These are phyloP conservation scores for Takashimella koratensis DNA, from an alignment of 1,284 basidiomycete species.

Conservation along the genomic window DNA sequence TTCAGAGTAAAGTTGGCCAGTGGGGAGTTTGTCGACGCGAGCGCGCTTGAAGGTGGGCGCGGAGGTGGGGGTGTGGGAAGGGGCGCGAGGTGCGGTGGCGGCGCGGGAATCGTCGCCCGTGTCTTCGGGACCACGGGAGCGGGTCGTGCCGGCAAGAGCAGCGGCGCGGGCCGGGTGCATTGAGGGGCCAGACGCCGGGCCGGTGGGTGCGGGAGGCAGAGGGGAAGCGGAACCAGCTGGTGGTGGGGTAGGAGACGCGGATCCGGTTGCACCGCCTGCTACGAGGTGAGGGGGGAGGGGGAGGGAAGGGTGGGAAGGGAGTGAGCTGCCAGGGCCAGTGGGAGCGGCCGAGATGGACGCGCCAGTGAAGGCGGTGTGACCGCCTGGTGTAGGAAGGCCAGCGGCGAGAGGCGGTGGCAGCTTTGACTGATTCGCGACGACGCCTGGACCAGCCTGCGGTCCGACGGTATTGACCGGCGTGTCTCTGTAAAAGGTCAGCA, in stretches of 20 bases:
- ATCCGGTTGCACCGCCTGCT: not conserved
- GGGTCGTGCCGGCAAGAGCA: constrained; percentile 33
- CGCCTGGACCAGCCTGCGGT: constrained; percentile 30
- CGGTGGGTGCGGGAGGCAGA: constrained; percentile 53
- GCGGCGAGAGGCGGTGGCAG: constrained; percentile 34
- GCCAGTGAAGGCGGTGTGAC: constrained; percentile 35
- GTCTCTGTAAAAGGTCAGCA: not conserved
- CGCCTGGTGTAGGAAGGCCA: constrained; percentile 45
- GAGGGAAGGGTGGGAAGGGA: constrained; percentile 53
- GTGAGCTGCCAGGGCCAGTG: constrained; percentile 29
- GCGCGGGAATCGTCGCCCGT: constrained; percentile 18
- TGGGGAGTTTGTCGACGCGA: constrained; percentile 17
- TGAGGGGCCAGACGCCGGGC: constrained; percentile 9
- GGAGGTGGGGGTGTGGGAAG: no score
- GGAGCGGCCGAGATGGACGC: constrained; percentile 48
- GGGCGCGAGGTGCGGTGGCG: constrained; percentile 27
- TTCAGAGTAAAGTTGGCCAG: constrained; percentile 32
- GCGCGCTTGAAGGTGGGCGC: constrained; percentile 9
- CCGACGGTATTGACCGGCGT: constrained; percentile 21
- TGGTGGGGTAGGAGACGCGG: not conserved
- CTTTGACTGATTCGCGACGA: constrained; percentile 24
- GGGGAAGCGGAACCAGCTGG: not conserved
- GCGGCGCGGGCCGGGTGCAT: constrained; percentile 51
- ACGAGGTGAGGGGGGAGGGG: constrained; percentile 47
- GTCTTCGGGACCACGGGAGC: constrained; percentile 10